A percentile compares a stretch with the other conserved stretches of the same genome.
Conservation (phyloP, 1,139 yeast genomes). For the Pichia sp. region DNA sequence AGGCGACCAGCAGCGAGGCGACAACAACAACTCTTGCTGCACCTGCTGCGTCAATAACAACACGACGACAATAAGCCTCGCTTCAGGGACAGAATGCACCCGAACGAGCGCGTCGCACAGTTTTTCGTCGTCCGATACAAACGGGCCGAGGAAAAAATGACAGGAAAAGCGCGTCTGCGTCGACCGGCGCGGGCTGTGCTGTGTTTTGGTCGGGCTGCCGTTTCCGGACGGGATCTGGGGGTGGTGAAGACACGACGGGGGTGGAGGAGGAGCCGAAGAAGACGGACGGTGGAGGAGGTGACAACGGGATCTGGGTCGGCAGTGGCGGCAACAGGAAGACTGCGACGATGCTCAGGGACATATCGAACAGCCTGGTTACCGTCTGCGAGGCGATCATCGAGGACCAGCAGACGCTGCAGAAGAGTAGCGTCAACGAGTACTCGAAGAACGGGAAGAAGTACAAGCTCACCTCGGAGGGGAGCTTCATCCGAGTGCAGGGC, state of each 20-base stretch:
- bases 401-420: conserved; percentile 21
- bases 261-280: neutral
- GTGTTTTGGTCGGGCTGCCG: neutral
- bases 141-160: too few relatives aligned
- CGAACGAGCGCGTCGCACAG: neutral
- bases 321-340: too few relatives aligned
- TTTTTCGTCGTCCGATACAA: too few relatives aligned
- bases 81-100: neutral
- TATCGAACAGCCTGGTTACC: conserved; percentile 27
- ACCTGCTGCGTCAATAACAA: too few relatives aligned
- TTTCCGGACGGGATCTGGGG: neutral
- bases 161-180: neutral
- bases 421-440: conserved; percentile 33
- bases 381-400: conserved; percentile 30
- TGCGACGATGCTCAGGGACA: conserved; percentile 21
- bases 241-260: neutral
- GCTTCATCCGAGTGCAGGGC: conserved; percentile 47
- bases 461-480: conserved; percentile 43
- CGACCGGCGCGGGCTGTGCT: neutral
- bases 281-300: neutral
- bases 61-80: neutral
- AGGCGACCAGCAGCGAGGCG: neutral
- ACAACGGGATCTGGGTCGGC: neutral
- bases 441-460: conserved; percentile 51
- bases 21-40: neutral